Evolutionary conservation across 2,329 filamentous ascomycete species (phyloP), one percentile per base, ranked within the genome.

Genomic region (Pyrenophora seminiperda): DNA sequence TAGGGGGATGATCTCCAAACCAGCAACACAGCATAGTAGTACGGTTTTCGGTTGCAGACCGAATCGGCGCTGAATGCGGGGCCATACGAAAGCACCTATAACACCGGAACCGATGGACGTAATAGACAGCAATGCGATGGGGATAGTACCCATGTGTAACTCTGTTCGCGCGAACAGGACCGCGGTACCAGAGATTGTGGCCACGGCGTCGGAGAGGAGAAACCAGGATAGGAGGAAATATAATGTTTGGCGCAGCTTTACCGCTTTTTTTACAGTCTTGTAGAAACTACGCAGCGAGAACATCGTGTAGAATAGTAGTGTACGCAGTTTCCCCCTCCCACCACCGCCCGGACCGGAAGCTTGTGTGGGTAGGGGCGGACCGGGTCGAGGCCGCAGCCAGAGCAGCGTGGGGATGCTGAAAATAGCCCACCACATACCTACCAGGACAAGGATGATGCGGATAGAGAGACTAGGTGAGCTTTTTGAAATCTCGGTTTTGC

Each of bases 151-250:
- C 91, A 97, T 96, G 61, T 90, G 83, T 11, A 97, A 79, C 67
- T 92, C 84, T 0, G 91, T 97, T 73, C 96, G 95, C 17, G 91
- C 93, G 68, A 96, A 97, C 7, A 97, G 79, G 20, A 97, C 90
- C 1, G 93, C 92, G 0, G 92, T 96, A n/a, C 90, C 92, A 18
- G 90, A 93, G 1, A 95, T 91, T 0, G 93, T 97, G 2, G 93
- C 93, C 53, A 97, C 89, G 18, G 90, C 90, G 66, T 97, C 93
- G 2, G 90, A 96, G 2, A 97, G 81, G 11, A 97, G 80, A 67
- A 97, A 96, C 93, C 93, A 97, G 5, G 89, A 89, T 3, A 82
- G 81, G 7, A 97, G 81, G 67, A 92, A 93, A 4, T 91, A 75
- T 38, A 87, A 76, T n/a, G 89, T 86, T 62, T 93, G 89, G 4